Evolutionary conservation across 805 yeast species (phyloP).

Genomic region (Isabelozyma gotoi): DNA sequence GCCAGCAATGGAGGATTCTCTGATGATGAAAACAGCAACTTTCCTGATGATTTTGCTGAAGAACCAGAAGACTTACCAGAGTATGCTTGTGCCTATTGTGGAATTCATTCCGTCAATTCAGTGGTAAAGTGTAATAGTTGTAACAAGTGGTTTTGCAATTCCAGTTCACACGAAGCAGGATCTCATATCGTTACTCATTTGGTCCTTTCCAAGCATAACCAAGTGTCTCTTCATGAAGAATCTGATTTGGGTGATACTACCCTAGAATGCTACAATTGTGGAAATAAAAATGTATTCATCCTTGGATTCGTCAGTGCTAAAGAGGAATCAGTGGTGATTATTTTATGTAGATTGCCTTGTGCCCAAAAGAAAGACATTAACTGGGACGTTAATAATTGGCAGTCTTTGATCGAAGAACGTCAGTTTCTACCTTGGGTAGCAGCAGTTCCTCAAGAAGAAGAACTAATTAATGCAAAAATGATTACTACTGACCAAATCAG

Average conservation of each 20-base stretch:
- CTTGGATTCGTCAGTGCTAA: constrained; percentile 88
- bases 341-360: constrained; percentile 86
- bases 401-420: constrained; percentile 76
- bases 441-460: constrained; percentile 64
- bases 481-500: constrained; percentile 65
- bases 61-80: constrained; percentile 4
- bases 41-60: background rate
- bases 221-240: constrained; percentile 71
- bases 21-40: background rate
- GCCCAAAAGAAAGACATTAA: constrained; percentile 70
- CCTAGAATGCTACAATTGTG: constrained; percentile 89
- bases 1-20: background rate
- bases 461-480: constrained; percentile 51
- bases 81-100: constrained; percentile 67
- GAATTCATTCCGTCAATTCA: constrained; percentile 58
- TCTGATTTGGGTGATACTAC: constrained; percentile 85
- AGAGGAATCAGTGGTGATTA: constrained; percentile 80
- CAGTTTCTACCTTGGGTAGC: constrained; percentile 83
- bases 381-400: constrained; percentile 92
- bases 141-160: constrained; percentile 87
- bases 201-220: constrained; percentile 75
- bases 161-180: constrained; percentile 52
- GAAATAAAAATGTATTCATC: constrained; percentile 73
- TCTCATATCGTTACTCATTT: constrained; percentile 87
- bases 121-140: constrained; percentile 78